These are phyloP conservation scores for Backusella westeae DNA, from an alignment of 192 early-diverging fungal genomes.

Conservation along the genomic window DNA sequence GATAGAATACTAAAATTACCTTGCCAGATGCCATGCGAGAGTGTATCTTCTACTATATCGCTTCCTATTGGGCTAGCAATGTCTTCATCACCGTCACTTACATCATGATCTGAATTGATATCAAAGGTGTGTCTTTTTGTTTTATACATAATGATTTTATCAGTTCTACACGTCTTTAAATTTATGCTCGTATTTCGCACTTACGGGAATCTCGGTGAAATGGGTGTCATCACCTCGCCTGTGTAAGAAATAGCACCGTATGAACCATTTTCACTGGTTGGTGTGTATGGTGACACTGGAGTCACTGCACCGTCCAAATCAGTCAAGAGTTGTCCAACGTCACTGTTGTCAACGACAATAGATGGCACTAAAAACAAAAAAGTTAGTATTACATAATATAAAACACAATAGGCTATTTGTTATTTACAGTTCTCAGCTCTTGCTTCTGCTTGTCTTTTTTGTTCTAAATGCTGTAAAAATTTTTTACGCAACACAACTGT, in stretches of 20 bases:
- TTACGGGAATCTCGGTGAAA: not conserved
- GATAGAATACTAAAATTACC: not conserved
- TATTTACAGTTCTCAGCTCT: not conserved
- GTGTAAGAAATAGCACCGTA: slow-evolving; percentile 1
- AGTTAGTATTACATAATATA: not conserved
- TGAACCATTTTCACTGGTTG: slow-evolving; percentile 4
- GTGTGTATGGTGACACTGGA: not conserved
- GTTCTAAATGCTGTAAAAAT: slow-evolving; percentile 22
- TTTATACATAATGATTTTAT: not conserved
- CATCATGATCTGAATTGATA: not conserved
- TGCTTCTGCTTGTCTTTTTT: slow-evolving; percentile 7
- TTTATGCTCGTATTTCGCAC: not conserved
- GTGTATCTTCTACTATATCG: not conserved
- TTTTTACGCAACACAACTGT: slow-evolving; percentile 35
- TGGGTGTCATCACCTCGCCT: slow-evolving; percentile 2
- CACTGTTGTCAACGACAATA: slow-evolving; percentile 26
- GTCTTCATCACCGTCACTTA: not conserved
- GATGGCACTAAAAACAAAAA: slow-evolving; percentile 20
- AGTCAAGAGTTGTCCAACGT: not conserved
- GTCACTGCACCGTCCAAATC: not conserved
- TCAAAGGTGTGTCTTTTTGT: not conserved
- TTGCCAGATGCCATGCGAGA: not conserved
- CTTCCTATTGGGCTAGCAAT: not conserved
- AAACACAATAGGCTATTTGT: not conserved
- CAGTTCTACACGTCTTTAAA: not conserved